Evolutionary conservation across 768 basidiomycete genomes (phyloP), one percentile per base, ranked within the genome.

Genomic region (Leccinellum albellum): DNA sequence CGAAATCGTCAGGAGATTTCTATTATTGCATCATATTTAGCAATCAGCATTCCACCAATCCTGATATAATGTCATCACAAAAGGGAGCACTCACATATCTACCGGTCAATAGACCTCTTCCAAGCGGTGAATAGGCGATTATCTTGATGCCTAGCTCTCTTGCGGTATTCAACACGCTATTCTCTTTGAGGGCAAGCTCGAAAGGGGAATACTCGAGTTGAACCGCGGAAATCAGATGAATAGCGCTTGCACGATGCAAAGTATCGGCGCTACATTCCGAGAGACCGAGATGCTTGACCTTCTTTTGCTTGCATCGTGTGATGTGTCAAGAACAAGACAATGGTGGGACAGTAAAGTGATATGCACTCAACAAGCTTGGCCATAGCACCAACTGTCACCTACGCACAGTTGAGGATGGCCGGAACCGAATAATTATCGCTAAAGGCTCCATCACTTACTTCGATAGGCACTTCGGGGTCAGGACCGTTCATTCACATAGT

Each of bases 191-290:
- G 37, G 78, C 76, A 8, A 82, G 70, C 3, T 73, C 74, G 62
- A 82, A 80, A 1, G 81, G 76, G 0, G 79, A 79, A 60, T 81
- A 82, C 56, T 83, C 80, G 29, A 81, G 71, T 66, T 83, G 78
- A 10, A 82, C 65, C 0, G 78, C 77, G 1, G 79, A 55, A 29
- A 83, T 81, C 7, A 79, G 79, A 51, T 82, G 82, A 10, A 82
- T 65, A 8, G 76, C 75, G 37, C 75, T 76, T 12, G 82, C 83
- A 15, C 82, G 77, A 24, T 80, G 77, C 24, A 84, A 71, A 2
- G 79, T 78, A 3, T 57, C 54, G 1, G 77, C 72, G 3, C 79
- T 79, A 55, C 75, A 70, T 62, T 85, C 83, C 21, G 80, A 83
- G 44, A 84, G 75, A 1, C 84, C 82, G 10, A 85, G 61, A 64